A percentile compares a stretch with the other conserved stretches of the same genome.
Evolutionary conservation across 2,329 filamentous ascomycete genomes (phyloP).

Genomic region (Leptodontidium sp.): DNA sequence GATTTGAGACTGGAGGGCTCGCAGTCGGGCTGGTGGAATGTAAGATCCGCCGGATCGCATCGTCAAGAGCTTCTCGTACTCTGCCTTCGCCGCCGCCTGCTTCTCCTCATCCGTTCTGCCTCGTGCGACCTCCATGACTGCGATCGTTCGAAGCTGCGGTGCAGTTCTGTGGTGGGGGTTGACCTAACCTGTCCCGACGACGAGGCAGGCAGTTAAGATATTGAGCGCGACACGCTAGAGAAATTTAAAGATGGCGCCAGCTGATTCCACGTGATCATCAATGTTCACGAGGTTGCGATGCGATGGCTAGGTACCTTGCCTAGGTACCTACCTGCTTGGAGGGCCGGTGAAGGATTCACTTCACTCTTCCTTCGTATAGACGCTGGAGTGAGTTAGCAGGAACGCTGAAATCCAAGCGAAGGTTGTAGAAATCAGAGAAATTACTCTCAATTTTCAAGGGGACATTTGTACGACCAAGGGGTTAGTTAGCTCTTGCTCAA

Average conservation of each 20-base stretch:
- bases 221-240: neutral
- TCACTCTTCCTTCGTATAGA: too few relatives aligned
- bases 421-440: too few relatives aligned
- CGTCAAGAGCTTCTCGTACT: conserved; percentile 90
- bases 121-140: conserved; percentile 36
- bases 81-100: conserved; percentile 86
- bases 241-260: neutral
- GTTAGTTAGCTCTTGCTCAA: too few relatives aligned
- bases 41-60: conserved; percentile 97
- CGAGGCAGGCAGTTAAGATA: conserved; percentile 5
- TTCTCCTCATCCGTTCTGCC: conserved; percentile 78
- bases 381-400: too few relatives aligned
- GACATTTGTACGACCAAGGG: too few relatives aligned
- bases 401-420: too few relatives aligned
- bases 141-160: conserved; percentile 8
- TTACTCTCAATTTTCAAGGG: too few relatives aligned
- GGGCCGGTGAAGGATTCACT: too few relatives aligned
- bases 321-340: too few relatives aligned
- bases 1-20: conserved; percentile 94
- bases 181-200: neutral
- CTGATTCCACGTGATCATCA: neutral
- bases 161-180: neutral
- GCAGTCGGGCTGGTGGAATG: conserved; percentile 89
- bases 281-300: neutral
- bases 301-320: too few relatives aligned